Evolutionary conservation across 495 filamentous ascomycete genomes (phyloP).

Genomic region (Penicillium desertorum): DNA sequence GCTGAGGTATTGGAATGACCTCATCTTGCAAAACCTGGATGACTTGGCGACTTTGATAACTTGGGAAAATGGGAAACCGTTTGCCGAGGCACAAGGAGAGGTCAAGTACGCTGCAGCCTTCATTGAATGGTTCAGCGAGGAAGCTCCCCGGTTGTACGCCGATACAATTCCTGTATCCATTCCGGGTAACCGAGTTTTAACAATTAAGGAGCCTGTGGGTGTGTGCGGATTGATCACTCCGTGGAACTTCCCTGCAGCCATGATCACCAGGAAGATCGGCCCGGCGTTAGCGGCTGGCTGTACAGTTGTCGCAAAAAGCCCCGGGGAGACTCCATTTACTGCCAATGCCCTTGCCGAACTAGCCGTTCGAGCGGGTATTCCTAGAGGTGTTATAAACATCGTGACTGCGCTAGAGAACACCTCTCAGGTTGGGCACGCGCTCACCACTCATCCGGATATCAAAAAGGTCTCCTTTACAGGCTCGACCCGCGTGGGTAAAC

Average conservation of each 20-base stretch:
- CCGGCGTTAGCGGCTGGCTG: conserved; percentile 54
- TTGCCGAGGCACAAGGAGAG: conserved; percentile 72
- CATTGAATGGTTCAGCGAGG: conserved; percentile 78
- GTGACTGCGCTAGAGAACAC: conserved; percentile 51
- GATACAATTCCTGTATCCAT: conserved; percentile 62
- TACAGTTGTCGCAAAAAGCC: conserved; percentile 51
- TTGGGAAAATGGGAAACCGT: conserved; percentile 69
- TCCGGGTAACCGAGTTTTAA: conserved; percentile 40
- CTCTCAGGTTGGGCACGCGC: conserved; percentile 39
- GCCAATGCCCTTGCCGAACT: conserved; percentile 48
- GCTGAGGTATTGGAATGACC: neutral
- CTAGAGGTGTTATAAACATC: conserved; percentile 50
- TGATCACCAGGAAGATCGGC: conserved; percentile 60
- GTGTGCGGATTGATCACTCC: conserved; percentile 32
- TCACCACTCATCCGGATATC: conserved; percentile 40
- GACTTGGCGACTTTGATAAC: neutral
- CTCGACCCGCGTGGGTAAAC: conserved; percentile 44
- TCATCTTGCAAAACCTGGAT: neutral
- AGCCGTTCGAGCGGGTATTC: conserved; percentile 49
- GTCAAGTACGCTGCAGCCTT: conserved; percentile 70
- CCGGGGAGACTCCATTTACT: conserved; percentile 51
- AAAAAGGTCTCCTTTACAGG: conserved; percentile 55
- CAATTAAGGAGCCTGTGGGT: conserved; percentile 33
- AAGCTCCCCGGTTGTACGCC: conserved; percentile 68
- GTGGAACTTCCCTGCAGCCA: conserved; percentile 86